Evolutionary conservation across 176 grass and related monocot genomes (phyloP).

Genomic region (Oryza glaberrima): DNA sequence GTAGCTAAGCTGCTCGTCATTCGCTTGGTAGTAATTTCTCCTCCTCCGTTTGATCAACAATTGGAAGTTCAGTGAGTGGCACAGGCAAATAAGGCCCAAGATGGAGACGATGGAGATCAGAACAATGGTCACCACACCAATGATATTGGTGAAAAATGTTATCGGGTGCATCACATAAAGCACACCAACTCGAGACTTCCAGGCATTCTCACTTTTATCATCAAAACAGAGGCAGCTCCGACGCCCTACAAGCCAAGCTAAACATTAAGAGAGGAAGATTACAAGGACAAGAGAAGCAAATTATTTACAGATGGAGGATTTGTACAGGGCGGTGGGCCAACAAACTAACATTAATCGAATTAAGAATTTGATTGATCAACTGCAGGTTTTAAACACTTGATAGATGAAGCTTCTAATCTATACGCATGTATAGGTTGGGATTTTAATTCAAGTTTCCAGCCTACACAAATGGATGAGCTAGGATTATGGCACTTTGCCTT

Average conservation of each 20-base stretch:
- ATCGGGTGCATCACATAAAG: slow-evolving; percentile 69
- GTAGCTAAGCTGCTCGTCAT: slow-evolving; percentile 70
- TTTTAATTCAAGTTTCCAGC: neutral
- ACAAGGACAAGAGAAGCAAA: slow-evolving; percentile 7
- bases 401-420: slow-evolving; percentile 19
- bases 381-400: neutral
- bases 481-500: neutral
- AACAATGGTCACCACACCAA: slow-evolving; percentile 88
- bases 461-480: neutral
- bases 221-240: neutral
- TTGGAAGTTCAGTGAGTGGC: slow-evolving; percentile 72
- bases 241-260: slow-evolving; percentile 19
- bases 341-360: slow-evolving; percentile 5
- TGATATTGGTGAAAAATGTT: slow-evolving; percentile 61
- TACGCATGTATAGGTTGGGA: neutral
- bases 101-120: slow-evolving; percentile 65
- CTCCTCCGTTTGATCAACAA: slow-evolving; percentile 63
- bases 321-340: neutral
- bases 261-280: slow-evolving; percentile 33
- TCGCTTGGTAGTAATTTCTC: neutral
- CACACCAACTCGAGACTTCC: slow-evolving; percentile 25
- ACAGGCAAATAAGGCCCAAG: slow-evolving; percentile 74
- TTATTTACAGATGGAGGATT: slow-evolving; percentile 6
- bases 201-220: slow-evolving; percentile 53
- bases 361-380: slow-evolving; percentile 17